Evolutionary conservation across 2,329 filamentous ascomycete genomes (phyloP).

Genomic region (Arthrobotrys megalospora): DNA sequence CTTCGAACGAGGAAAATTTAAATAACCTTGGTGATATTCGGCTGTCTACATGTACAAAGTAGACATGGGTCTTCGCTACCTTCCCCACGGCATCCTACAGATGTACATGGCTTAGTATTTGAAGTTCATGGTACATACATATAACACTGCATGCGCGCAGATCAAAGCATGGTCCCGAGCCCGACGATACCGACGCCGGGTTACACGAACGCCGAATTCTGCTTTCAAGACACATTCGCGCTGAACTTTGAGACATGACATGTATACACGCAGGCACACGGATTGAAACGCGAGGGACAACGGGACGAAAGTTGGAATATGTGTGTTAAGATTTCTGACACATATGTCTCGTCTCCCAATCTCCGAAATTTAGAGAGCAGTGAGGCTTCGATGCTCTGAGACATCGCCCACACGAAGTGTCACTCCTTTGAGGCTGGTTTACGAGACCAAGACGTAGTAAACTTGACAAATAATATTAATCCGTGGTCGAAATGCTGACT

Average conservation of each 20-base stretch:
- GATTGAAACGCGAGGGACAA: background rate
- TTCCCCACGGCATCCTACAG: background rate
- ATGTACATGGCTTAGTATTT: slow-evolving; percentile 1
- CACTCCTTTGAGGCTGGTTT: too few relatives aligned
- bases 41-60: background rate
- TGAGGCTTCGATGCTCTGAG: too few relatives aligned
- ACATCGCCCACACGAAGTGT: too few relatives aligned
- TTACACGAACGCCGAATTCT: slow-evolving; percentile 11
- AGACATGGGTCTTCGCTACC: slow-evolving; percentile 11
- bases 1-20: background rate
- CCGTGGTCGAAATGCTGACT: too few relatives aligned
- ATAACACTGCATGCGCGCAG: slow-evolving; percentile 17
- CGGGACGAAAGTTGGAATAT: background rate
- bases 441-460: too few relatives aligned
- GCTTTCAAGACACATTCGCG: background rate
- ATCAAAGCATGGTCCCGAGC: background rate
- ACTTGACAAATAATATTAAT: too few relatives aligned
- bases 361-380: background rate
- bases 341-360: background rate
- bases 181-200: background rate
- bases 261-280: slow-evolving; percentile 8
- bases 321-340: background rate
- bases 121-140: slow-evolving; percentile 9
- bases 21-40: background rate
- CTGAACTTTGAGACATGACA: background rate